Percentiles rank a stretch among this genome's conserved stretches.
Evolutionary conservation across 306 rosid species (phyloP).

Genomic region (Oemleria cerasiformis): DNA sequence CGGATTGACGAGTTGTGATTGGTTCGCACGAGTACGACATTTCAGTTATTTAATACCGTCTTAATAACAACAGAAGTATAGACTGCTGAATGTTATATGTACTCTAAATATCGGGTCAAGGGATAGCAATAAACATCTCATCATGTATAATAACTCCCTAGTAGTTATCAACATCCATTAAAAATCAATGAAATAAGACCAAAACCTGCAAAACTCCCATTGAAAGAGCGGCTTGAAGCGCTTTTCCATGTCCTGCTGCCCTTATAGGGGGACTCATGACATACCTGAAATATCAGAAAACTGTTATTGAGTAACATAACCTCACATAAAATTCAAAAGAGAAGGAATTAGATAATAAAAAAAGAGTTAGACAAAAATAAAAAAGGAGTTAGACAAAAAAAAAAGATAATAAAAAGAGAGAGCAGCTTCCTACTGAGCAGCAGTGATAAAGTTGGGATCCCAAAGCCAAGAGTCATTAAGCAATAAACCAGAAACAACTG

Average conservation of each 20-base stretch:
- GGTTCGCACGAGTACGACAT: no score
- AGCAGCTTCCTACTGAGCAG: constrained; percentile 58
- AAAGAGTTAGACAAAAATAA: no score
- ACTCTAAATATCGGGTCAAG: background rate
- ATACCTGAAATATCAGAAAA: constrained; percentile 58
- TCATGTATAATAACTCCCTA: background rate
- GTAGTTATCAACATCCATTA: background rate
- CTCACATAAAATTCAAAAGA: constrained; percentile 9
- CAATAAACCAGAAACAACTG: constrained; percentile 81
- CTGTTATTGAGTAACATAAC: background rate
- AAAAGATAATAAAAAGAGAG: constrained; percentile 9
- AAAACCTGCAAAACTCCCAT: constrained; percentile 80
- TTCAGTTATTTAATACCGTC: no score
- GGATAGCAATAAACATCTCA: background rate
- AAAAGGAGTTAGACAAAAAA: no score
- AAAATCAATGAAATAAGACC: background rate
- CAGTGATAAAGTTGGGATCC: constrained; percentile 83
- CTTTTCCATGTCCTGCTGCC: constrained; percentile 72
- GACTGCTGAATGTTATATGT: background rate
- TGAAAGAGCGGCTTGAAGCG: constrained; percentile 93
- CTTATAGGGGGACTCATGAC: constrained; percentile 98
- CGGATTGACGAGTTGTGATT: no score
- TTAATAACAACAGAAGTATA: constrained; percentile 22
- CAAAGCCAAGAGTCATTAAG: constrained; percentile 90
- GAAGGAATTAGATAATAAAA: background rate